Evolutionary conservation across 345 rosid species (phyloP), one percentile per base, ranked within the genome.

Genomic region (Schrenkiella parvula): DNA sequence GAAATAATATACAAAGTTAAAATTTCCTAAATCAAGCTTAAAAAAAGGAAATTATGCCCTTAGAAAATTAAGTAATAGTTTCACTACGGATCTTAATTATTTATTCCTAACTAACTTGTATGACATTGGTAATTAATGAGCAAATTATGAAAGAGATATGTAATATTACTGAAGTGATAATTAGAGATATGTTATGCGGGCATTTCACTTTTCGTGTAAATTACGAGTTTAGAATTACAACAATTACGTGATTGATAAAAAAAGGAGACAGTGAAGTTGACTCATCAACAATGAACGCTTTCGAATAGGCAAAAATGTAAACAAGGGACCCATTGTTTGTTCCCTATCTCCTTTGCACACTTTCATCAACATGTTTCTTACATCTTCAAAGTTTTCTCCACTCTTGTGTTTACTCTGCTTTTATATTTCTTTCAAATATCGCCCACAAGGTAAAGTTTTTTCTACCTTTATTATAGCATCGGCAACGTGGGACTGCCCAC

Each of bases 181-280:
- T 61, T 61, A 9, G 17, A 22, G 5, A 62, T 35, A 29, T 39
- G 35, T 38, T 51, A 60, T 71, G 53, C 43, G 34, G 53, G 43
- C 23, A 54, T 12, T 1, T 54, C 19, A 72, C 39, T 73, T 64
- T 55, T 64, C 77, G 65, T 64, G 71, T 63, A 58, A 66, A 66
- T 66, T 66, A 57, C 42, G 67, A 66, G 12, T 46, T 22, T 14
- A 57, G 18, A 55, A 38, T 56, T 46, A 47, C 13, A 57, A 66
- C 44, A 31, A 5, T 42, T 43, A 55, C 22, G 35, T 66, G 83
- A 81, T 74, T 76, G 76, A 59, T 69, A 28, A 55, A 77, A 84
- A 84, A 77, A 82, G 68, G 69, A 69, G 80, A 38, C 78, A 80
- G 6, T 80, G 93, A 85, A 76, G 81, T 82, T 80, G 97, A 87